phyloP scores from a whole-genome alignment of 768 basidiomycete species.

The Scleroderma citrinum region DNA sequence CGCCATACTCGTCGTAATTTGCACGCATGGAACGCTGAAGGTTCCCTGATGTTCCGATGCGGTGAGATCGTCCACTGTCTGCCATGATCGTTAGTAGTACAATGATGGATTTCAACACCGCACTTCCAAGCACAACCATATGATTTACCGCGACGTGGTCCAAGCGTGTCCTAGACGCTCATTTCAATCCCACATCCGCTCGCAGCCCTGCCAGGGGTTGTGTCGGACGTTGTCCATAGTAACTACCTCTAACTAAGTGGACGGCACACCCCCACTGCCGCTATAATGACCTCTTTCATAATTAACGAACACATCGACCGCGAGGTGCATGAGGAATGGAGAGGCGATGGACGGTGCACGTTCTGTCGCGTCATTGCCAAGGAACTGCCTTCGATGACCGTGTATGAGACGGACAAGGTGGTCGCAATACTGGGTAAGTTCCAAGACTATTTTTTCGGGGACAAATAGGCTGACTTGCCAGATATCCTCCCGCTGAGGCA shows the following conservation, averaged over 20 bases:
- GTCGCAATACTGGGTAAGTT: slow-evolving; percentile 57
- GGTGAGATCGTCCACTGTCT: slow-evolving; percentile 18
- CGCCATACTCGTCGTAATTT: slow-evolving; percentile 50
- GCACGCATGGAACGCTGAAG: slow-evolving; percentile 41
- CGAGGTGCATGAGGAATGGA: slow-evolving; percentile 43
- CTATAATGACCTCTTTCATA: slow-evolving; percentile 65
- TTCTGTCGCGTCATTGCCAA: slow-evolving; percentile 61
- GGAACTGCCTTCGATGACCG: slow-evolving; percentile 26
- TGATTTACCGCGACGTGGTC: too few relatives aligned
- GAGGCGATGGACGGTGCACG: slow-evolving; percentile 39
- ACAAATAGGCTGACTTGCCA: slow-evolving; percentile 20
- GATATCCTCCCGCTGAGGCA: slow-evolving; percentile 63
- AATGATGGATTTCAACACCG: too few relatives aligned
- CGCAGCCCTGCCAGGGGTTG: too few relatives aligned
- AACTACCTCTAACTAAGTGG: too few relatives aligned
- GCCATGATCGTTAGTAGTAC: neutral
- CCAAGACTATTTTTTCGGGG: slow-evolving; percentile 1
- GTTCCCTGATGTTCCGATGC: slow-evolving; percentile 18
- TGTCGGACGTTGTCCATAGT: too few relatives aligned
- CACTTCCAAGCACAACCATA: too few relatives aligned
- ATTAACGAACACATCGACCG: slow-evolving; percentile 56
- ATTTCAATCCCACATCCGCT: too few relatives aligned
- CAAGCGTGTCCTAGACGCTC: too few relatives aligned
- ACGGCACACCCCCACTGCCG: too few relatives aligned
- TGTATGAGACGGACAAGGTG: slow-evolving; percentile 60